Conservation (phyloP, 1,284 basidiomycete genomes). For the Volvariella surrecta region DNA sequence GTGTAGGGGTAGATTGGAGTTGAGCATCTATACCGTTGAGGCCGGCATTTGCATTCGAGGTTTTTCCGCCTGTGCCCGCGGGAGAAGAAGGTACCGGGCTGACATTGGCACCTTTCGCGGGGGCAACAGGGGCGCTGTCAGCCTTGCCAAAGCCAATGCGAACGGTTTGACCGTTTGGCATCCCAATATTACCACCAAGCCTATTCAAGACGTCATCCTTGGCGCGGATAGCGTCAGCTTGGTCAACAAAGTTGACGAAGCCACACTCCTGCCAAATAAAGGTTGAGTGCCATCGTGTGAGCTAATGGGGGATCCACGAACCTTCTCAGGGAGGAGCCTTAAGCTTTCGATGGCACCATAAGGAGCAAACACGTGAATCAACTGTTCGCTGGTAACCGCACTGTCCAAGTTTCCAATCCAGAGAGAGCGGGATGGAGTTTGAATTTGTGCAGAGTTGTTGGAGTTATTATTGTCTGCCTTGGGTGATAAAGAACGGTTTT, state of each 20-base stretch:
- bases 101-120: slow-evolving; percentile 64
- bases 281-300: slow-evolving; percentile 7
- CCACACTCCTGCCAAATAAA: slow-evolving; percentile 74
- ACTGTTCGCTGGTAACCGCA: slow-evolving; percentile 87
- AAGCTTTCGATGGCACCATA: slow-evolving; percentile 97
- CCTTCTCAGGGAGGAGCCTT: slow-evolving; percentile 92
- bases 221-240: slow-evolving; percentile 88
- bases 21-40: slow-evolving; percentile 70
- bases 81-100: slow-evolving; percentile 59
- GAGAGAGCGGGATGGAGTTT: slow-evolving; percentile 89
- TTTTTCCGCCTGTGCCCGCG: slow-evolving; percentile 42
- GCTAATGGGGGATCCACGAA: slow-evolving; percentile 24
- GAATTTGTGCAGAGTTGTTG: slow-evolving; percentile 56
- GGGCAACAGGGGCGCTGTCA: slow-evolving; percentile 85
- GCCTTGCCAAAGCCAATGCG: slow-evolving; percentile 98
- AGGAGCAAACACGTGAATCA: slow-evolving; percentile 90
- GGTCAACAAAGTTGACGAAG: slow-evolving; percentile 97
- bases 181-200: slow-evolving; percentile 87
- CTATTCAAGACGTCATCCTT: slow-evolving; percentile 96
- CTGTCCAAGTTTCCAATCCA: slow-evolving; percentile 98
- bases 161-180: slow-evolving; percentile 89
- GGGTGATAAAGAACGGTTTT: slow-evolving; percentile 68
- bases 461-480: slow-evolving; percentile 44
- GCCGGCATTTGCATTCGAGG: slow-evolving; percentile 35
- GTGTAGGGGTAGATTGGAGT: slow-evolving; percentile 79